These are phyloP conservation scores for Aspergillus novofumigatus DNA, from an alignment of 2,329 filamentous ascomycete genomes.

Conservation along the genomic window DNA sequence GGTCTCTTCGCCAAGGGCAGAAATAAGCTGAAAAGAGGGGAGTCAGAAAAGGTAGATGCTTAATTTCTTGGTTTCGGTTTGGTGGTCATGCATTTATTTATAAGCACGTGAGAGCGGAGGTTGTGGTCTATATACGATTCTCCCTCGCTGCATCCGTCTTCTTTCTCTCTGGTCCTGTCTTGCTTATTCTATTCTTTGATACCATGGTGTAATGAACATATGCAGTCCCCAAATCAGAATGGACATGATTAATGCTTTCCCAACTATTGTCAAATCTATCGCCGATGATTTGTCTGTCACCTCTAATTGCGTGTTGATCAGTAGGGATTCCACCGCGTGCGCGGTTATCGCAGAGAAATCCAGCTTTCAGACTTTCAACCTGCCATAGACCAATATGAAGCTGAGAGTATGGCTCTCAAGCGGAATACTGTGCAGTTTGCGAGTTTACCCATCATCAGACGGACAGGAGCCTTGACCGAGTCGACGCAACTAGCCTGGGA, in stretches of 20 bases:
- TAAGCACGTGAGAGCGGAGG: not conserved
- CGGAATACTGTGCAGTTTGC: slow-evolving; percentile 22
- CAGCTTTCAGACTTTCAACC: slow-evolving; percentile 16
- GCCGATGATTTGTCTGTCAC: slow-evolving; percentile 1
- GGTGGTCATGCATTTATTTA: slow-evolving; percentile 11
- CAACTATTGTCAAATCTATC: slow-evolving; percentile 4
- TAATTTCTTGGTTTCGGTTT: slow-evolving; percentile 42
- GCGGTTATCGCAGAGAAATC: slow-evolving; percentile 23
- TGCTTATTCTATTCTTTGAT: slow-evolving; percentile 13
- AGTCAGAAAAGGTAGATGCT: slow-evolving; percentile 79
- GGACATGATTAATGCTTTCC: slow-evolving; percentile 23
- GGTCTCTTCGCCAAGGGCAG: slow-evolving; percentile 87
- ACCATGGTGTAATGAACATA: slow-evolving; percentile 24
- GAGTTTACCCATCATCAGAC: slow-evolving; percentile 16
- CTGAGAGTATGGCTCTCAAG: slow-evolving; percentile 8
- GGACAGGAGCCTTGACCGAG: slow-evolving; percentile 4
- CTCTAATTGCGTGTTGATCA: slow-evolving; percentile 30
- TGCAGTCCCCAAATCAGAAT: slow-evolving; percentile 15
- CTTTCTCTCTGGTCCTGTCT: slow-evolving; percentile 14
- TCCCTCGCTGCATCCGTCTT: slow-evolving; percentile 13
- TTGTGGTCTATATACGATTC: slow-evolving; percentile 2
- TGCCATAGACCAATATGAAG: slow-evolving; percentile 16
- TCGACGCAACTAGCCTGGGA: slow-evolving; percentile 3
- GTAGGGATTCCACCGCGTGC: slow-evolving; percentile 29
- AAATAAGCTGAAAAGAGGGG: slow-evolving; percentile 68